Conservation (phyloP, 176 grass and related monocot species). For the Oryza coarctata region DNA sequence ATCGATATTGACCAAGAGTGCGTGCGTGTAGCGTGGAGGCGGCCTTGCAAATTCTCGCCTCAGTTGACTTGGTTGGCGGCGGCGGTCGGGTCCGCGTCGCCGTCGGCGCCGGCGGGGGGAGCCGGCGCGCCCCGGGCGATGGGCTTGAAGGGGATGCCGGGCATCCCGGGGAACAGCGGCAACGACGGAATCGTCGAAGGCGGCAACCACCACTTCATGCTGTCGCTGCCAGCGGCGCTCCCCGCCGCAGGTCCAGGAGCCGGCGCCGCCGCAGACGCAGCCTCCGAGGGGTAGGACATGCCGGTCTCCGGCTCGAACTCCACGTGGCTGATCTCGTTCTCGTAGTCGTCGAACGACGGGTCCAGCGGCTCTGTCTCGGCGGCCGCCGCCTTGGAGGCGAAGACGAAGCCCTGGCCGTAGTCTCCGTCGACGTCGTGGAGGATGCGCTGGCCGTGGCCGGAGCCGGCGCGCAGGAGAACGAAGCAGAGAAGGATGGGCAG, state of each 20-base stretch:
- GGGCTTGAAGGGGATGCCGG: slow-evolving; percentile 44
- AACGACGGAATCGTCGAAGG: slow-evolving; percentile 57
- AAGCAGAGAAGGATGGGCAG: not conserved
- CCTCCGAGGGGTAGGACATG: not conserved
- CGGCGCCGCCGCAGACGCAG: not conserved
- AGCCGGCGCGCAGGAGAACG: slow-evolving; percentile 8
- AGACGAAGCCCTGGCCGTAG: slow-evolving; percentile 19
- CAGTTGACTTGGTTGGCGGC: slow-evolving; percentile 29
- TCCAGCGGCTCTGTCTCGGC: slow-evolving; percentile 17
- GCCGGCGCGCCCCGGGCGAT: slow-evolving; percentile 34
- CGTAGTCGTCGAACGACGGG: slow-evolving; percentile 32
- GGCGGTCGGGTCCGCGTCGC: slow-evolving; percentile 11
- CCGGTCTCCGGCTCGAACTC: slow-evolving; percentile 52
- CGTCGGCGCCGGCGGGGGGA: slow-evolving; percentile 2
- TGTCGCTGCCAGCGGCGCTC: not conserved
- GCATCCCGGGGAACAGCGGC: slow-evolving; percentile 52
- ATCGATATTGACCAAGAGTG: not conserved
- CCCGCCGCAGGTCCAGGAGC: not conserved
- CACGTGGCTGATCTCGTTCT: slow-evolving; percentile 45
- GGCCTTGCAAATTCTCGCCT: not conserved
- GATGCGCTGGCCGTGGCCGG: slow-evolving; percentile 16
- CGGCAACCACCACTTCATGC: slow-evolving; percentile 66
- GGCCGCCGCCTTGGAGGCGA: slow-evolving; percentile 29
- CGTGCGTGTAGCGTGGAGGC: no score
- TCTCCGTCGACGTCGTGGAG: slow-evolving; percentile 33